phyloP scores from a whole-genome alignment of 1,284 basidiomycete species.

The Tranzscheliella williamsii region DNA sequence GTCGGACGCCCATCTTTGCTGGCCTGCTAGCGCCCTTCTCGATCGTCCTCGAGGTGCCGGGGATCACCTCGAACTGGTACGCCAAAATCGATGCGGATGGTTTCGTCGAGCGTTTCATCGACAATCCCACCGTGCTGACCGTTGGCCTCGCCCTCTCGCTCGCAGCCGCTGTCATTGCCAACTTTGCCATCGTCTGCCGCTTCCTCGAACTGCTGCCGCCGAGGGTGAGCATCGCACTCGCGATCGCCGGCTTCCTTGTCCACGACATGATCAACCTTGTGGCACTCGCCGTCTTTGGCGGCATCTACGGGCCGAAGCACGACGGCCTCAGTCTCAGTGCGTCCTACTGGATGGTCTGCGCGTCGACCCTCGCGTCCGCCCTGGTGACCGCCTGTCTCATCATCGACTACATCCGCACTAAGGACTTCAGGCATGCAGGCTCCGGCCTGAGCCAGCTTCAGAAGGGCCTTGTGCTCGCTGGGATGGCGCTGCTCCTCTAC shows the following conservation, averaged over 20 bases:
- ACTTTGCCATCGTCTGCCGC: constrained; percentile 70
- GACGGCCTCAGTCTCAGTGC: constrained; percentile 66
- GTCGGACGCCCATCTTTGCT: constrained; percentile 61
- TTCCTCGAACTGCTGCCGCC: constrained; percentile 67
- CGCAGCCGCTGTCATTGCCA: constrained; percentile 72
- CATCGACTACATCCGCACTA: constrained; percentile 66
- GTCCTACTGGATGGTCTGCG: constrained; percentile 79
- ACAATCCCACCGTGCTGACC: constrained; percentile 65
- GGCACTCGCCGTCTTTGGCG: constrained; percentile 70
- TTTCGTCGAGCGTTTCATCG: constrained; percentile 33
- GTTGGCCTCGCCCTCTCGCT: constrained; percentile 73
- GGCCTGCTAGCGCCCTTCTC: constrained; percentile 75
- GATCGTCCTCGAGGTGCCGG: constrained; percentile 70
- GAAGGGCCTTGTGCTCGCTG: constrained; percentile 74
- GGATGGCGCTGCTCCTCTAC: constrained; percentile 67
- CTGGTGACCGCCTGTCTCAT: constrained; percentile 74
- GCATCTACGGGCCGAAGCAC: constrained; percentile 66
- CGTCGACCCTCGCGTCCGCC: constrained; percentile 72
- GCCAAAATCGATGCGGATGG: constrained; percentile 24
- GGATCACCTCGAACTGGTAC: constrained; percentile 47
- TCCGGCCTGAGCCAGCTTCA: constrained; percentile 78
- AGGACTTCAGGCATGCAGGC: constrained; percentile 71
- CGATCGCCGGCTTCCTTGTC: constrained; percentile 68
- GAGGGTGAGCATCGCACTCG: constrained; percentile 67
- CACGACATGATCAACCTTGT: constrained; percentile 72